These are phyloP conservation scores for Ogataea methylovora DNA, from an alignment of 805 yeast species.

Conservation along the genomic window DNA sequence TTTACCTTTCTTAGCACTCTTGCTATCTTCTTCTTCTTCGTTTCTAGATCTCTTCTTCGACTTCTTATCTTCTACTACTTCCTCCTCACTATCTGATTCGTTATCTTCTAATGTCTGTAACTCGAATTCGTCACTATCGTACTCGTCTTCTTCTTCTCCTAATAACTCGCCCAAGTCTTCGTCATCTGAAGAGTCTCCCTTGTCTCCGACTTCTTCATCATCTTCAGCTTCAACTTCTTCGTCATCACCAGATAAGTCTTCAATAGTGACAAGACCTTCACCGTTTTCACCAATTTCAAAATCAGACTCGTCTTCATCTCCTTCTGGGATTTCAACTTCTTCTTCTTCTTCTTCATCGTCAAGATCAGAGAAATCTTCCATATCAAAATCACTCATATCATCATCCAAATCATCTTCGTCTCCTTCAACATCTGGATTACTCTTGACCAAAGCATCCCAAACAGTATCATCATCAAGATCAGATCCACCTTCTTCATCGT, in stretches of 20 bases:
- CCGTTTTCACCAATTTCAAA: conserved; percentile 28
- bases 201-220: conserved; percentile 7
- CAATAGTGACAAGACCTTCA: conserved; percentile 30
- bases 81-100: conserved; percentile 21
- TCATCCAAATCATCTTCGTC: conserved; percentile 29
- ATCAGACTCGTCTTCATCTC: conserved; percentile 19
- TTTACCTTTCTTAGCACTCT: conserved; percentile 22
- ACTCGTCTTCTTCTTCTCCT: conserved; percentile 14
- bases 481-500: conserved; percentile 29
- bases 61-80: conserved; percentile 16
- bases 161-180: conserved; percentile 6
- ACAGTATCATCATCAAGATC: conserved; percentile 48
- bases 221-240: conserved; percentile 18
- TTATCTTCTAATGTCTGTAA: conserved; percentile 17
- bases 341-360: conserved; percentile 26
- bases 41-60: conserved; percentile 12
- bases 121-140: conserved; percentile 20
- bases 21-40: conserved; percentile 20
- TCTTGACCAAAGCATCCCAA: conserved; percentile 54
- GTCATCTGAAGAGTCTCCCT: background rate
- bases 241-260: conserved; percentile 21
- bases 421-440: conserved; percentile 51
- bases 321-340: conserved; percentile 14
- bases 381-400: conserved; percentile 30
- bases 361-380: conserved; percentile 26